A percentile compares a stretch with the other conserved stretches of the same genome.
Evolutionary conservation across 768 basidiomycete species (phyloP).

Genomic region (Amanita pallidorosea): DNA sequence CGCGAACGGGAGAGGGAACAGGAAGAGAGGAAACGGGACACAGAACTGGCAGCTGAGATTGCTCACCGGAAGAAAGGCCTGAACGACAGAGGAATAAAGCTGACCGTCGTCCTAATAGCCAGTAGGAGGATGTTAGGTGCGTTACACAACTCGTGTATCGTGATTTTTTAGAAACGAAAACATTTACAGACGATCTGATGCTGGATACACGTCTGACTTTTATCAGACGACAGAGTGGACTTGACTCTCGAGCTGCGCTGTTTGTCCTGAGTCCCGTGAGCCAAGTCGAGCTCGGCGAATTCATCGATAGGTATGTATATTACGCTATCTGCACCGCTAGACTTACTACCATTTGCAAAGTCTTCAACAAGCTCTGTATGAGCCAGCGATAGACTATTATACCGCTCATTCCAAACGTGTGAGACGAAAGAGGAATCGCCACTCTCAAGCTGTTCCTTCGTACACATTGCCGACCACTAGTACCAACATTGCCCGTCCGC

Average conservation of each 20-base stretch:
- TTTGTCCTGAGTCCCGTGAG: conserved; percentile 94
- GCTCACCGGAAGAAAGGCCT: conserved; percentile 68
- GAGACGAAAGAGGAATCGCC: conserved; percentile 77
- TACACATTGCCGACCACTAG: conserved; percentile 39
- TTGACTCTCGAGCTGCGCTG: conserved; percentile 86
- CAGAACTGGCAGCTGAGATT: conserved; percentile 72
- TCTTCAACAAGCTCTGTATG: conserved; percentile 81
- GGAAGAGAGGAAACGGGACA: conserved; percentile 65
- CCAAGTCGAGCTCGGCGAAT: conserved; percentile 76
- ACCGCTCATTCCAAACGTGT: conserved; percentile 88
- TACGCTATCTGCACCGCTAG: background rate
- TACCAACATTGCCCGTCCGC: conserved; percentile 38
- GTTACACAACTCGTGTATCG: conserved; percentile 13
- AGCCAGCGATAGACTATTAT: conserved; percentile 89
- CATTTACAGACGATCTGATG: conserved; percentile 61
- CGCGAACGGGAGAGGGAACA: conserved; percentile 45
- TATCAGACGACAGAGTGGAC: conserved; percentile 77
- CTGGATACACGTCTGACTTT: conserved; percentile 78
- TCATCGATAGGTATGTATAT: conserved; percentile 59
- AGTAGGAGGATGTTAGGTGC: conserved; percentile 77
- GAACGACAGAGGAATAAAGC: conserved; percentile 81
- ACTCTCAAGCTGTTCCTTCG: conserved; percentile 47
- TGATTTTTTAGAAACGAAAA: background rate
- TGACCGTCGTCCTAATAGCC: conserved; percentile 92
- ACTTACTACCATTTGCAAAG: conserved; percentile 22